Conservation (phyloP, 139 green algal genomes). For the Coelastrella sp. region DNA sequence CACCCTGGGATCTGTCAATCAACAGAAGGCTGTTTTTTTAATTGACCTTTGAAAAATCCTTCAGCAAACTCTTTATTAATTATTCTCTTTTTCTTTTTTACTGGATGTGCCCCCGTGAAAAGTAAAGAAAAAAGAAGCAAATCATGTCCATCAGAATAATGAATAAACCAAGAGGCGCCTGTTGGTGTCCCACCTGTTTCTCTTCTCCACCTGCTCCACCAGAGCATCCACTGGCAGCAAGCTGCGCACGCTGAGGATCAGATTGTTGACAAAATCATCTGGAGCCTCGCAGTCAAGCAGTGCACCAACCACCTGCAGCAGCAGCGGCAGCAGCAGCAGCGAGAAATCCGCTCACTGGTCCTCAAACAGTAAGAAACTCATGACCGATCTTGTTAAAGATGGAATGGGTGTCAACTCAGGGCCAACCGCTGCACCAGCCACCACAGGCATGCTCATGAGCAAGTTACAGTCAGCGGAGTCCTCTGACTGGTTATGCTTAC, state of each 20-base stretch:
- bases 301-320: slow-evolving; percentile 89
- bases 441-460: no score
- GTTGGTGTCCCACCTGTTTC: not conserved
- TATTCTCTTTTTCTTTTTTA: no score
- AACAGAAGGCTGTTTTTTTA: not conserved
- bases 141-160: no score
- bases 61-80: no score
- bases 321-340: not conserved
- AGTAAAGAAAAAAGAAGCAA: no score
- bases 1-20: not conserved
- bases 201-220: slow-evolving; percentile 71
- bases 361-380: not conserved
- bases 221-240: slow-evolving; percentile 91
- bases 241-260: slow-evolving; percentile 96
- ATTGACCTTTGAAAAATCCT: not conserved
- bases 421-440: no score
- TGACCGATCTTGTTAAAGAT: not conserved
- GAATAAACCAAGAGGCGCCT: no score
- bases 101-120: no score
- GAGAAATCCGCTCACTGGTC: not conserved
- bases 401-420: no score
- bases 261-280: slow-evolving; percentile 97
- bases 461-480: no score
- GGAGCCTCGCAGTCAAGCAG: slow-evolving; percentile 96
- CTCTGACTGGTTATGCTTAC: no score